Conservation (phyloP, 768 basidiomycete genomes). For the Podaxis sp. region DNA sequence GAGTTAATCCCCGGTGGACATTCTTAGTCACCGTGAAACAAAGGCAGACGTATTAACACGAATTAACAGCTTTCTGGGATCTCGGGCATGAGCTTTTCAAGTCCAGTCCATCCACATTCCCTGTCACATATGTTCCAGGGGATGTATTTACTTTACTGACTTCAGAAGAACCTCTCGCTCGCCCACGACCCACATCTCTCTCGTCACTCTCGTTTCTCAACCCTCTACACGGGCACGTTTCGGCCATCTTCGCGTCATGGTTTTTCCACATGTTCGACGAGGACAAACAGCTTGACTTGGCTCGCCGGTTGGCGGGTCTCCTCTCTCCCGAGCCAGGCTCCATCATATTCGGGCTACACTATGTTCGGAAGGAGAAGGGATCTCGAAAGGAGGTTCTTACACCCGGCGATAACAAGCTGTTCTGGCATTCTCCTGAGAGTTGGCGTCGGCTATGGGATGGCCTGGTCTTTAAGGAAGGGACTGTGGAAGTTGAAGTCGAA, state of each 20-base stretch:
- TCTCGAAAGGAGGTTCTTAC: not conserved
- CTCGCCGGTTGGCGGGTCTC: not conserved
- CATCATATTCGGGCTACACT: not conserved
- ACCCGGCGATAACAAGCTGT: not conserved
- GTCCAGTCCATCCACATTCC: slow-evolving; percentile 49
- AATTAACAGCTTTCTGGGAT: slow-evolving; percentile 52
- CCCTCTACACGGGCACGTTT: slow-evolving; percentile 39
- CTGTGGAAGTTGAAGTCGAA: not conserved
- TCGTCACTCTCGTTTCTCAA: slow-evolving; percentile 23
- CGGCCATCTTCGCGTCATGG: slow-evolving; percentile 41
- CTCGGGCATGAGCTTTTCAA: slow-evolving; percentile 61
- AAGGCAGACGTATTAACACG: not conserved
- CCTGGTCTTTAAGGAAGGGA: not conserved
- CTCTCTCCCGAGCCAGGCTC: not conserved
- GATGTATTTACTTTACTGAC: slow-evolving; percentile 43
- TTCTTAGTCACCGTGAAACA: not conserved
- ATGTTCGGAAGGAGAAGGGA: not conserved
- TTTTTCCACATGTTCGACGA: slow-evolving; percentile 38
- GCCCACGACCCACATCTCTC: not conserved
- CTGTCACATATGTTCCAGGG: slow-evolving; percentile 54
- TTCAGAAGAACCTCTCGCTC: not conserved
- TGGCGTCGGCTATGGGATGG: not conserved
- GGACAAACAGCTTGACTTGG: slow-evolving; percentile 9
- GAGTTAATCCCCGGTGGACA: slow-evolving; percentile 24
- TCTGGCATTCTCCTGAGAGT: not conserved